Evolutionary conservation across 257 asterid genomes (phyloP), one percentile per base, ranked within the genome.

Genomic region (Datura wrightii): DNA sequence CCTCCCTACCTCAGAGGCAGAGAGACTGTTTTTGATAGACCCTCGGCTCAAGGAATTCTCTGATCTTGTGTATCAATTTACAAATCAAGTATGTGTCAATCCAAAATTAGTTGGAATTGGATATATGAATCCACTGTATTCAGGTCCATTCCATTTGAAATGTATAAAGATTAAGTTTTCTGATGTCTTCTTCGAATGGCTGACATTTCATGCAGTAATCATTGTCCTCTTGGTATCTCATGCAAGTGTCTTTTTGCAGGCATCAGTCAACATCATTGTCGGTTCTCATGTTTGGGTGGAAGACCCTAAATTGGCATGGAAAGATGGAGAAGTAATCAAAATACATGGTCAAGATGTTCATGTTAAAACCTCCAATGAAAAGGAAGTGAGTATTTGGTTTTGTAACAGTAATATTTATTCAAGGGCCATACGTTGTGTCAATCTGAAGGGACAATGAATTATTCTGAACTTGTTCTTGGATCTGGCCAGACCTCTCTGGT

Each of bases 271-370:
- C 85, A 95, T 97, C 70, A 93, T 88, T 53, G 97, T 92, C 84
- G 98, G 99, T 86, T 93, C 99, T 85, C 98, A 95, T 88, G 99
- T 94, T 79, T 97, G 98, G 99, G 92, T 91, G 83, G 99, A 97
- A 92, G 99, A 97, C 89, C 92, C 96, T 31, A 87, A 67, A 87
- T 90, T 94, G 93, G 99, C 99, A 84, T 97, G 99, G 99, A 83
- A 91, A 72, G 97, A 97, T 90, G 99, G 99, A 85, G 95, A 93
- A 92, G 97, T 97, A 31, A 88, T 86, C 85, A 90, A 88, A 83
- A 92, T 97, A 87, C 89, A 88, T 55, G 97, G 98, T 88, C 96
- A 91, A 90, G 91, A 94, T 92, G 94, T 95, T 91, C 98, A 94
- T 82, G 95, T 97, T 86, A 90, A 88, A 83, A 91, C 94, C 60